Base-by-base conservation (phyloP, 164 flowering plant genomes). In the Cinnamomum chago region DNA sequence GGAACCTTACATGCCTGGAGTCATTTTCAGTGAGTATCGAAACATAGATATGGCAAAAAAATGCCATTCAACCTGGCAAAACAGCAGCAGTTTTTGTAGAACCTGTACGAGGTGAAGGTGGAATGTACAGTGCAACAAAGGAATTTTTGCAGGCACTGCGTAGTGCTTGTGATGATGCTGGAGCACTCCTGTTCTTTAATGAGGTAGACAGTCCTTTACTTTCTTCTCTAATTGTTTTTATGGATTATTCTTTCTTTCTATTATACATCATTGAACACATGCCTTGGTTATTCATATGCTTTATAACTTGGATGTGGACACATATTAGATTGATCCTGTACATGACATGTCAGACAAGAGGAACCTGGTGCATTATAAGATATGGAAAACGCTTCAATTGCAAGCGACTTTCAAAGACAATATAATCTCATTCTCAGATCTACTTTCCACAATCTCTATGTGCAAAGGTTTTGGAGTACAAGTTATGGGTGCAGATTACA, bases 51-150 rank as follows among this genome's bases (percentile, higher is more conserved):
- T 90, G 35, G 82, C 94, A 58, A 85, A 72, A 72, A 70, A 81
- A 86, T 62, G 68, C 81, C 33, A 92, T 93, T 40, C 70, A 79
- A 67, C 81, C 76, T 47, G 94, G 94, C 0, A 90, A 89, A 75
- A 81, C 82, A 51, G 98, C 99, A 17, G 97, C 97, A 33, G 94
- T 95, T 66, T 93, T 95, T 83, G 97, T 93, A 62, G 99, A 95
- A 80, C 98, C 96, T 17, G 85, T 95, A 30, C 99, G 92, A 76
- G 98, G 99, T 70, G 99, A 95, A 88, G 98, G 99, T 22, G 99
- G 98, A 58, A 92, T 95, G 69, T 78, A 88, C 72, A 86, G 90
- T 77, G 94, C 97, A 27, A 88, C 94, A 35, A 86, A 85, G 75
- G 93, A 93, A 65, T 95, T 95, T 73, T 83, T 93, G 77, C 89